Evolutionary conservation across 345 rosid genomes (phyloP).

Genomic region (Citrus reticulata): DNA sequence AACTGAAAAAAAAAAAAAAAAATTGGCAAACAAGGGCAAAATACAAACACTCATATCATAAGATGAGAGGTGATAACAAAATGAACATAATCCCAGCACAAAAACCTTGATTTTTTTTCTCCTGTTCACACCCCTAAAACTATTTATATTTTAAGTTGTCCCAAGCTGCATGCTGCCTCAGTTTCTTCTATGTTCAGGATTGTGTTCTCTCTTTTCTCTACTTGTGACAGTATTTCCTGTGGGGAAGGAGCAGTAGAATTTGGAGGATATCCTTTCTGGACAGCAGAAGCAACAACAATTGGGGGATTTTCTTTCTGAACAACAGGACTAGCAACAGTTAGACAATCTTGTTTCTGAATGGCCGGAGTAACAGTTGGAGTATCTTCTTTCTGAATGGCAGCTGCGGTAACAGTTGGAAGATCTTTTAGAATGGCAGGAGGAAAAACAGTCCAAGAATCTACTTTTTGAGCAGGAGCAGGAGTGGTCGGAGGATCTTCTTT

Average conservation of each 20-base stretch:
- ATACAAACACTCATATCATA: conserved; percentile 23
- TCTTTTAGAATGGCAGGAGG: conserved; percentile 27
- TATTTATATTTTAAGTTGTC: conserved; percentile 53
- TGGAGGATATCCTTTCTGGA: conserved; percentile 19
- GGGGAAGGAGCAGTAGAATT: conserved; percentile 11
- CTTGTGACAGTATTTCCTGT: conserved; percentile 9
- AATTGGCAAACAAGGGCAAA: conserved; percentile 2
- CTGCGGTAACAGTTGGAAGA: conserved; percentile 1
- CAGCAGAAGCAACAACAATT: background rate
- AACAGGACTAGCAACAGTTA: background rate
- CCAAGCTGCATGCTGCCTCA: conserved; percentile 42
- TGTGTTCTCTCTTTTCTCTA: conserved; percentile 31
- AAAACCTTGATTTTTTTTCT: conserved; percentile 11
- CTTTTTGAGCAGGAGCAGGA: conserved; percentile 14
- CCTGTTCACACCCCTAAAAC: conserved; percentile 2
- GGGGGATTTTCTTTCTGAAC: background rate
- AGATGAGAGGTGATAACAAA: conserved; percentile 23
- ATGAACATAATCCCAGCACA: conserved; percentile 29
- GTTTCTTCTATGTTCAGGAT: conserved; percentile 27
- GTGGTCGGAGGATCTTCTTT: conserved; percentile 33
- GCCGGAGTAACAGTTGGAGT: background rate
- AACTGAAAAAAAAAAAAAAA: background rate
- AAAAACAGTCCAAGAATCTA: conserved; percentile 29
- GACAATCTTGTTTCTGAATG: background rate
- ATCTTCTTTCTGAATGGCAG: conserved; percentile 27